Evolutionary conservation across 257 asterid species (phyloP).

Genomic region (Striga asiatica): DNA sequence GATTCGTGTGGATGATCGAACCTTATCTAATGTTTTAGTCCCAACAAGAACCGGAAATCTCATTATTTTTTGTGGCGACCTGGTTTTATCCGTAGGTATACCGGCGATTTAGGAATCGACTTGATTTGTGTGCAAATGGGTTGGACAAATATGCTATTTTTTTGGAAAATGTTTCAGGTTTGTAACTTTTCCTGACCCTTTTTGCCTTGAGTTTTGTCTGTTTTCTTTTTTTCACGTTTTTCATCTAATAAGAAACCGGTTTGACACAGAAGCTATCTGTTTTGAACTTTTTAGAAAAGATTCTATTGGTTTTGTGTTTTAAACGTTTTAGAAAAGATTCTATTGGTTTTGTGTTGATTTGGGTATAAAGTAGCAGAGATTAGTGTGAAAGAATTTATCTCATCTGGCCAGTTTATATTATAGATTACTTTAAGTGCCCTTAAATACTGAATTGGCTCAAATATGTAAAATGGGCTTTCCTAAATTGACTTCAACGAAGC

Average conservation of each 20-base stretch:
- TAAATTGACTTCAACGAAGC: no score
- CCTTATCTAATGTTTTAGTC: no score
- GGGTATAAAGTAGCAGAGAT: not conserved
- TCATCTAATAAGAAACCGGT: no score
- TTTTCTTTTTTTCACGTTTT: not conserved
- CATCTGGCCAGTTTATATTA: not conserved
- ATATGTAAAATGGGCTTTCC: no score
- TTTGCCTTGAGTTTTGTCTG: not conserved
- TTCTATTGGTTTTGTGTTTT: conserved; percentile 6
- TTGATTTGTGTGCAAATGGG: conserved; percentile 23
- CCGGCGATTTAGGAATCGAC: conserved; percentile 1
- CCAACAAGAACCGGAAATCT: no score
- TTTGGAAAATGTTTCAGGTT: conserved; percentile 63
- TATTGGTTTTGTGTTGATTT: conserved; percentile 6
- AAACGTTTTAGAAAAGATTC: not conserved
- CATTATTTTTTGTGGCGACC: no score
- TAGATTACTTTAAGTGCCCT: no score
- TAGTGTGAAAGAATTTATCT: not conserved
- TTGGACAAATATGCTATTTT: conserved; percentile 33
- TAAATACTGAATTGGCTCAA: no score
- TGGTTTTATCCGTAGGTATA: no score
- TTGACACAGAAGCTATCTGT: no score
- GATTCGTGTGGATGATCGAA: no score
- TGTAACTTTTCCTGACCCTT: not conserved
- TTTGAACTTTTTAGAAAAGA: not conserved